Evolutionary conservation across 2,329 filamentous ascomycete species (phyloP).

Genomic region (Aspergillus fumigatiaffinis): DNA sequence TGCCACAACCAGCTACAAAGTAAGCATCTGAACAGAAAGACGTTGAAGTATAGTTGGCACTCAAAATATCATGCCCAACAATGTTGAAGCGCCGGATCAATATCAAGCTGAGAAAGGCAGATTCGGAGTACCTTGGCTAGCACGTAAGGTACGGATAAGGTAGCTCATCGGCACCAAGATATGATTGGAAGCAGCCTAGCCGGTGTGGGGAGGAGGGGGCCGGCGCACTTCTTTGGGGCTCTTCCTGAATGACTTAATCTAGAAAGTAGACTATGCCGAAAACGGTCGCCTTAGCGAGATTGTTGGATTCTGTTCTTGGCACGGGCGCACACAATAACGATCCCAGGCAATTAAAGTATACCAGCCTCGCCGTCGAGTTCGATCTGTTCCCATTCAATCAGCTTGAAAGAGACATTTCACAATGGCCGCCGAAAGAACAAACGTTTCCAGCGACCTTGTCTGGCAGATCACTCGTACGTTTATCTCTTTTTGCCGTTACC

Average conservation of each 20-base stretch:
- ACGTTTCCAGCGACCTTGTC: conserved; percentile 85
- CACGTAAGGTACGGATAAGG: not conserved
- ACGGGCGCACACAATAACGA: conserved; percentile 26
- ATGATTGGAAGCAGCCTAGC: not conserved
- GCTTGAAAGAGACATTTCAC: conserved; percentile 24
- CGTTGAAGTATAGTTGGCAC: not conserved
- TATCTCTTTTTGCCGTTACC: conserved; percentile 5
- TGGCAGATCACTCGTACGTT: conserved; percentile 93
- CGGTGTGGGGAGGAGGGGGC: not conserved
- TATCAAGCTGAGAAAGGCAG: not conserved
- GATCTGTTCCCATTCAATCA: conserved; percentile 21
- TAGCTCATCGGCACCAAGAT: not conserved
- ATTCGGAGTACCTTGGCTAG: not conserved
- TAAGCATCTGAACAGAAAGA: conserved; percentile 6
- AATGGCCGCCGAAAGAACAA: conserved; percentile 54
- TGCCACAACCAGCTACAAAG: conserved; percentile 6
- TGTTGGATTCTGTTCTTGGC: conserved; percentile 24
- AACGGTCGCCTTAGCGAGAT: conserved; percentile 38
- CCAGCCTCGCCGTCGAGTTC: conserved; percentile 18
- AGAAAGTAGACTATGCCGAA: conserved; percentile 27
- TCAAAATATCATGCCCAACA: not conserved
- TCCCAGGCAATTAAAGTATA: conserved; percentile 10
- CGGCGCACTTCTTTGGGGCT: not conserved
- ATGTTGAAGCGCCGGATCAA: not conserved
- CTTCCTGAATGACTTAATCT: not conserved